Percentiles rank a stretch among this genome's conserved stretches.
These are phyloP conservation scores for Ogataea henricii DNA, from an alignment of 805 yeast species.

Conservation along the genomic window DNA sequence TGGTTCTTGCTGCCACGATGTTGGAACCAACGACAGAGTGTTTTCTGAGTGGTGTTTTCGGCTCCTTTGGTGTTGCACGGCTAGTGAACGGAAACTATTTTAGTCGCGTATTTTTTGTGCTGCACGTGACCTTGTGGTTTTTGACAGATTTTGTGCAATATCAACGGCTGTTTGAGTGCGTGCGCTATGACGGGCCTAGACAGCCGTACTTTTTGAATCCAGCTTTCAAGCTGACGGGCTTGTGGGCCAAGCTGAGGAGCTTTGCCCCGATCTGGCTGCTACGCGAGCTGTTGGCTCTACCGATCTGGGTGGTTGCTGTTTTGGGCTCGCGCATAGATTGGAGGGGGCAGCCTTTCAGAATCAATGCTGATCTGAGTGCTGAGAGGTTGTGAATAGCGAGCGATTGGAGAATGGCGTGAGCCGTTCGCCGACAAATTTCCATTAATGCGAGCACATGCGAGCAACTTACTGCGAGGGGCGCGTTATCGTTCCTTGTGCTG, in stretches of 20 bases:
- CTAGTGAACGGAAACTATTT: slow-evolving; percentile 41
- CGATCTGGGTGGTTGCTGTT: slow-evolving; percentile 83
- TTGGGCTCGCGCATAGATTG: slow-evolving; percentile 73
- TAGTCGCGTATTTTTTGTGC: slow-evolving; percentile 40
- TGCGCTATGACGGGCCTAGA: slow-evolving; percentile 8
- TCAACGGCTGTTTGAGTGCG: slow-evolving; percentile 39
- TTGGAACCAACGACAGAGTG: slow-evolving; percentile 88
- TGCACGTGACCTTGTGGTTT: slow-evolving; percentile 67
- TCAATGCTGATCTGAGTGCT: slow-evolving; percentile 74
- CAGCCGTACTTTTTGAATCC: slow-evolving; percentile 8
- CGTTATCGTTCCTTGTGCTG: too few species aligned
- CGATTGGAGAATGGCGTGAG: too few species aligned
- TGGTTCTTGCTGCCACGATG: slow-evolving; percentile 83
- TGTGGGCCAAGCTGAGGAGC: slow-evolving; percentile 27
- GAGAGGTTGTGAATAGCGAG: slow-evolving; percentile 45
- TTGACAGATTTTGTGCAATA: slow-evolving; percentile 63
- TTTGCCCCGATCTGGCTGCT: slow-evolving; percentile 56
- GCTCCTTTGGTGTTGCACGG: slow-evolving; percentile 58
- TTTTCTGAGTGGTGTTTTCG: slow-evolving; percentile 64
- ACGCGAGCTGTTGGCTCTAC: slow-evolving; percentile 75
- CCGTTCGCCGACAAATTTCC: too few species aligned
- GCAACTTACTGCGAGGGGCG: too few species aligned
- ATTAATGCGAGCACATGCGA: too few species aligned
- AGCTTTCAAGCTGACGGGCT: slow-evolving; percentile 52
- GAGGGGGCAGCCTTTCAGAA: slow-evolving; percentile 76